phyloP scores from a whole-genome alignment of 2,329 filamentous ascomycete genomes.

The Colletotrichum salicis region DNA sequence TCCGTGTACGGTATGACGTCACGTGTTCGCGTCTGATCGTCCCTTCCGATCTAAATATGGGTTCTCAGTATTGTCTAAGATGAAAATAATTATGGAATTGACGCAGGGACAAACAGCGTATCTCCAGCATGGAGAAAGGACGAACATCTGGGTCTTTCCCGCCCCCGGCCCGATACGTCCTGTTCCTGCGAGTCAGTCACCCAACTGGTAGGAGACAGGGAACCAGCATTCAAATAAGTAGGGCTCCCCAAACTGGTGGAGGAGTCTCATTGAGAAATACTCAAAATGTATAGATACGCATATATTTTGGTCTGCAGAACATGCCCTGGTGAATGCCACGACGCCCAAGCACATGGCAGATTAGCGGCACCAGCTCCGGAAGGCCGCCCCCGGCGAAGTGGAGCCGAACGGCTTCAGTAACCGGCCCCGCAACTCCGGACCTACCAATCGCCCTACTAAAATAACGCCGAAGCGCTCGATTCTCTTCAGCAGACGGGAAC shows the following conservation, averaged over 20 bases:
- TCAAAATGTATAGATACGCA: no score
- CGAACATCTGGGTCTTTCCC: neutral
- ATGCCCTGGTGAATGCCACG: no score
- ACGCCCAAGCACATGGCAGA: neutral
- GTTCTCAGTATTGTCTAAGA: neutral
- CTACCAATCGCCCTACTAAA: no score
- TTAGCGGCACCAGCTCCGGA: neutral
- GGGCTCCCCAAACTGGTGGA: neutral
- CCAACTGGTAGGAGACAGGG: neutral
- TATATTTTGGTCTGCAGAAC: no score
- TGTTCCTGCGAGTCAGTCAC: neutral
- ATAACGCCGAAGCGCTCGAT: no score
- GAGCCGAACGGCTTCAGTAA: no score
- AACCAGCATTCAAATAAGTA: neutral
- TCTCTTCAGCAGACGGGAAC: neutral
- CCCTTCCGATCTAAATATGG: neutral
- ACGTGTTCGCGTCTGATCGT: slow-evolving; percentile 4
- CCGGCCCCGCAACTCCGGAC: neutral
- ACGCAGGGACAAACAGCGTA: neutral
- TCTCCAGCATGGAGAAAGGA: neutral
- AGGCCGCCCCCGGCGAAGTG: neutral
- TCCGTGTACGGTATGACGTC: slow-evolving; percentile 26
- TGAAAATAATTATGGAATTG: no score
- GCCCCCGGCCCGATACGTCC: neutral
- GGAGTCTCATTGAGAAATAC: no score